A percentile compares a stretch with the other conserved stretches of the same genome.
These are phyloP conservation scores for Taphrina pruni DNA, from an alignment of 1,139 yeast species.

Conservation along the genomic window DNA sequence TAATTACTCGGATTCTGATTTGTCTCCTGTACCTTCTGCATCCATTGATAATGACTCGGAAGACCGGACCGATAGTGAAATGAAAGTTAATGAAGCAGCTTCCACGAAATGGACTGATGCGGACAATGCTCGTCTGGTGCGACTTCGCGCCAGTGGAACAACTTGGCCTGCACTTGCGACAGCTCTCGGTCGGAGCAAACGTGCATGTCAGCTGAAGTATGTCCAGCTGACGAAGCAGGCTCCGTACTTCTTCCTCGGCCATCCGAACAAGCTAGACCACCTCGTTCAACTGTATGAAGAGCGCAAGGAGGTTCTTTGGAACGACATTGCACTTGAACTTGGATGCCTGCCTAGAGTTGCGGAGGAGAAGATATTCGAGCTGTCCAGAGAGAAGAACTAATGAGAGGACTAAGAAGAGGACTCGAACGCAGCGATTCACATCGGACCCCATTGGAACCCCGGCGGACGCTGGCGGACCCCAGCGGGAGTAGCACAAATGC, in stretches of 20 bases:
- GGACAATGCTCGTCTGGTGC: constrained; percentile 1
- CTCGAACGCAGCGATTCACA: too few species aligned
- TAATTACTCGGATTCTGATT: constrained; percentile 8
- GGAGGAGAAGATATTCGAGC: constrained; percentile 11
- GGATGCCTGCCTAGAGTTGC: constrained; percentile 16
- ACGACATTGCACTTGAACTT: constrained; percentile 8
- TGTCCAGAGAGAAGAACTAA: not conserved
- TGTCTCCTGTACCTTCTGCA: constrained; percentile 12
- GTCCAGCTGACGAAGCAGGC: constrained; percentile 6
- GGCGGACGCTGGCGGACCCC: too few species aligned
- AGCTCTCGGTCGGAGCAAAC: constrained; percentile 19
- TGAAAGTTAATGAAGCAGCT: constrained; percentile 11
- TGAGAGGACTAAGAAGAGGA: too few species aligned
- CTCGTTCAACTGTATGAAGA: constrained; percentile 7
- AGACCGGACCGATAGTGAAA: not conserved
- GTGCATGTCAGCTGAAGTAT: constrained; percentile 26
- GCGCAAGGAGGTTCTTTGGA: constrained; percentile 14
- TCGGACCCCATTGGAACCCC: too few species aligned
- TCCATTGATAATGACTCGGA: not conserved
- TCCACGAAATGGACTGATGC: constrained; percentile 24
- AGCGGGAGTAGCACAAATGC: too few species aligned
- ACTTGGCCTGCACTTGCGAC: constrained; percentile 13
- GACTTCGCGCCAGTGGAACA: not conserved
- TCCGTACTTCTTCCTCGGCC: not conserved
- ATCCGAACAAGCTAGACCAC: constrained; percentile 1